A percentile compares a stretch with the other conserved stretches of the same genome.
Evolutionary conservation across 805 yeast species (phyloP).

Genomic region (Candida glaebosa): DNA sequence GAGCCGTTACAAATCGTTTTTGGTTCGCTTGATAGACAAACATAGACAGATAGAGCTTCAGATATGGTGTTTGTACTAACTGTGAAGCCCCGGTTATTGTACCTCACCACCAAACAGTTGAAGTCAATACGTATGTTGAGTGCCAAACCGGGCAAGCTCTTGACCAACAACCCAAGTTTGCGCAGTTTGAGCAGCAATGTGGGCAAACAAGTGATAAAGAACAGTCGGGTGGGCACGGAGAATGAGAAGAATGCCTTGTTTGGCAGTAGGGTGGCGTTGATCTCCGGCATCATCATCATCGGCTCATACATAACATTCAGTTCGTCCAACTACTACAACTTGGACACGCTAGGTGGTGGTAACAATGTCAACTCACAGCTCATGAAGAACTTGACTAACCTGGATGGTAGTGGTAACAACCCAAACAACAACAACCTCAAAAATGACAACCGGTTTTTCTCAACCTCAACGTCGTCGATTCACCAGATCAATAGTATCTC

Average conservation of each 20-base stretch:
- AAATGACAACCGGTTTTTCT: conserved; percentile 12
- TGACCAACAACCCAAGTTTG: not conserved
- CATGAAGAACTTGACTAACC: not conserved
- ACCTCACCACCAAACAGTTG: conserved; percentile 15
- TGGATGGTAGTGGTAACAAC: conserved; percentile 6
- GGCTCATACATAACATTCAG: conserved; percentile 40
- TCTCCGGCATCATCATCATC: conserved; percentile 40
- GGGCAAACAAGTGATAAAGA: not conserved
- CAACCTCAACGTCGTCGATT: conserved; percentile 46
- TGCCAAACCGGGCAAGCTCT: not conserved
- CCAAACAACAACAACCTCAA: not conserved
- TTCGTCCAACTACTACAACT: conserved; percentile 38
- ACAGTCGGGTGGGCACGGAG: not conserved
- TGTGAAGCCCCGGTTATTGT: conserved; percentile 17
- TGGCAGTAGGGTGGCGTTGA: conserved; percentile 32
- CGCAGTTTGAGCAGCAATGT: not conserved
- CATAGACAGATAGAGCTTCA: not conserved
- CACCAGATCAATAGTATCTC: conserved; percentile 38
- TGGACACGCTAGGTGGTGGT: conserved; percentile 32
- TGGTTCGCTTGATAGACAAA: not conserved
- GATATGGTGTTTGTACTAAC: conserved; percentile 17
- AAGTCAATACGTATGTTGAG: conserved; percentile 7
- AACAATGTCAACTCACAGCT: not conserved
- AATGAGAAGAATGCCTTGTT: not conserved
- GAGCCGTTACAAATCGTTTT: not conserved